phyloP scores from a whole-genome alignment of 2,329 filamentous ascomycete species.

The Claviceps cyperi region DNA sequence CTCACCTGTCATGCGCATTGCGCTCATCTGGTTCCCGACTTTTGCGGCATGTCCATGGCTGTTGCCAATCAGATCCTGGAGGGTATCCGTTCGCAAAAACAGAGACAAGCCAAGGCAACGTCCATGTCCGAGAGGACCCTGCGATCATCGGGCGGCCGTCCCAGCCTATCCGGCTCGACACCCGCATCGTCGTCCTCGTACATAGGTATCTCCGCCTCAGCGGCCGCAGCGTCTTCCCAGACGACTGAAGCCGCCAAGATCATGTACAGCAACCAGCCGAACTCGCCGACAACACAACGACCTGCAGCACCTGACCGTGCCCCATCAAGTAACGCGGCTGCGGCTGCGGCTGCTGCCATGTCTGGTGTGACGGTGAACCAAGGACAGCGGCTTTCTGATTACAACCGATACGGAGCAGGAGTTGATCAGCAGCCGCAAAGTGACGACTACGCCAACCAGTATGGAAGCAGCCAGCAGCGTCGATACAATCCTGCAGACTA shows the following conservation, averaged over 20 bases:
- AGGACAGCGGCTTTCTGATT: slow-evolving; percentile 21
- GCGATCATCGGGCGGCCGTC: slow-evolving; percentile 35
- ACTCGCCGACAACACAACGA: slow-evolving; percentile 36
- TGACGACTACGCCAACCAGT: slow-evolving; percentile 22
- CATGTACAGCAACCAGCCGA: slow-evolving; percentile 42
- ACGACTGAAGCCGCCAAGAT: slow-evolving; percentile 50
- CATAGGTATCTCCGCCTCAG: slow-evolving; percentile 14
- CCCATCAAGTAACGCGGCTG: slow-evolving; percentile 39
- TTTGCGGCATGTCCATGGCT: slow-evolving; percentile 98
- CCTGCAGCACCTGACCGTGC: slow-evolving; percentile 37
- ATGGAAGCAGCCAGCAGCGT: slow-evolving; percentile 25
- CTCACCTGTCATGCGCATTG: slow-evolving; percentile 86
- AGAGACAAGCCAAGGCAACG: slow-evolving; percentile 41
- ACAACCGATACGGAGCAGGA: slow-evolving; percentile 20
- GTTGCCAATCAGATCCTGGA: slow-evolving; percentile 87
- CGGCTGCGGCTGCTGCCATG: slow-evolving; percentile 47
- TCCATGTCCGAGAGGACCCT: slow-evolving; percentile 54
- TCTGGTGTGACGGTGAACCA: slow-evolving; percentile 25
- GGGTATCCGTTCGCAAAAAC: slow-evolving; percentile 69
- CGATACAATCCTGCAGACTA: slow-evolving; percentile 71
- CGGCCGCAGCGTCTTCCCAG: slow-evolving; percentile 18
- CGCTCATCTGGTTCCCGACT: slow-evolving; percentile 91
- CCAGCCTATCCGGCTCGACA: slow-evolving; percentile 25
- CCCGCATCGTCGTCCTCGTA: slow-evolving; percentile 21
- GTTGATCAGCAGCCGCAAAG: slow-evolving; percentile 20